A percentile compares a stretch with the other conserved stretches of the same genome.
These are phyloP conservation scores for Vigna hirtella DNA, from an alignment of 306 rosid genomes.

Conservation along the genomic window DNA sequence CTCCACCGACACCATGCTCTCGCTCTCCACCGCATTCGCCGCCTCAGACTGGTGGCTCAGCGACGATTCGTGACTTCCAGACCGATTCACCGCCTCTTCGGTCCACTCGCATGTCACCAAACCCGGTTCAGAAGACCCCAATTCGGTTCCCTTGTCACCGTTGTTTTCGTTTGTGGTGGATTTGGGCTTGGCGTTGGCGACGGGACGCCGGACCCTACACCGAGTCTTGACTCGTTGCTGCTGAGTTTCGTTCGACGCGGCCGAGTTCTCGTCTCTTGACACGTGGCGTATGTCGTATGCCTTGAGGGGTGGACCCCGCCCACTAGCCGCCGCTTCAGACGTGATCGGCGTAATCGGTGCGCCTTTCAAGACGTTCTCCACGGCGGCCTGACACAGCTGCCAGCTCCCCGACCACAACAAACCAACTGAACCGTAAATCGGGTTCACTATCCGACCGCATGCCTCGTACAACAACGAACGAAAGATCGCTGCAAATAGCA, in stretches of 20 bases:
- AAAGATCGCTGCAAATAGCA: conserved; percentile 67
- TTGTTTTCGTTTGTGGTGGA: conserved; percentile 21
- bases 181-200: conserved; percentile 51
- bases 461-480: conserved; percentile 91
- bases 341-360: conserved; percentile 84
- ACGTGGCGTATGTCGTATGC: conserved; percentile 94
- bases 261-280: conserved; percentile 82
- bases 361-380: conserved; percentile 88
- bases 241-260: conserved; percentile 54
- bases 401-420: conserved; percentile 96
- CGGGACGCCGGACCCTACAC: conserved; percentile 63
- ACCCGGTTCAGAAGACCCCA: conserved; percentile 24
- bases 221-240: conserved; percentile 66
- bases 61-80: conserved; percentile 86
- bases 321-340: conserved; percentile 74
- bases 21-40: conserved; percentile 62
- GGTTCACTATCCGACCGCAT: conserved; percentile 93
- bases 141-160: background rate
- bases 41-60: conserved; percentile 89
- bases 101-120: conserved; percentile 30
- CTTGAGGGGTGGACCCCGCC: conserved; percentile 85
- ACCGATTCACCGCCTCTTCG: conserved; percentile 58
- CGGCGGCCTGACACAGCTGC: conserved; percentile 96
- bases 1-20: conserved; percentile 81
- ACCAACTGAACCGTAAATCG: conserved; percentile 96